A percentile compares a stretch with the other conserved stretches of the same genome.
Evolutionary conservation across 176 grass and related monocot species (phyloP).

Genomic region (Oryza coarctata): DNA sequence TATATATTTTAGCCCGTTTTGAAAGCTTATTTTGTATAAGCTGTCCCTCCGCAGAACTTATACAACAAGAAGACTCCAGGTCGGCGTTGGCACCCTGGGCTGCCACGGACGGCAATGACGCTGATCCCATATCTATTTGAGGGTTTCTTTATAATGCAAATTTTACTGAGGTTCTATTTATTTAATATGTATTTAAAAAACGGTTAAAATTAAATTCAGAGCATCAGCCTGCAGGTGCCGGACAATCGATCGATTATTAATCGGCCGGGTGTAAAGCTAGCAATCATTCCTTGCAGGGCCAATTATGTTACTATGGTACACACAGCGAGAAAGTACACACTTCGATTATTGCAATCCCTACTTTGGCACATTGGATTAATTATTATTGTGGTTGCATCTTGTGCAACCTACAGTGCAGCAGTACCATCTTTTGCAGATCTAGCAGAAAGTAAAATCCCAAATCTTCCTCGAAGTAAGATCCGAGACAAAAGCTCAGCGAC

Average conservation of each 20-base stretch:
- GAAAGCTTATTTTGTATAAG: too few species aligned
- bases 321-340: background rate
- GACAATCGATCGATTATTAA: background rate
- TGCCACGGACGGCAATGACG: too few species aligned
- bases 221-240: too few species aligned
- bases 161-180: background rate
- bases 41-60: too few species aligned
- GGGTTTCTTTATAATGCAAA: background rate
- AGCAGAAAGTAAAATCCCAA: background rate
- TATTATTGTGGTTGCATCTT: background rate
- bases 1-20: too few species aligned
- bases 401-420: background rate
- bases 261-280: background rate
- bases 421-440: constrained; percentile 28
- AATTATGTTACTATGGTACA: background rate
- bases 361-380: background rate
- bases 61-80: too few species aligned
- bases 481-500: background rate
- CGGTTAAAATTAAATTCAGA: background rate
- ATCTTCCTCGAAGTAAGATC: constrained; percentile 37
- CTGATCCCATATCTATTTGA: too few species aligned
- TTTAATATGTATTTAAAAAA: background rate
- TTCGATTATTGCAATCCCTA: background rate
- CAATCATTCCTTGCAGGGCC: constrained; percentile 37
- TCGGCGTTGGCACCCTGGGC: too few species aligned